These are phyloP conservation scores for Malassezia dermatis DNA, from an alignment of 1,284 basidiomycete genomes.

Conservation along the genomic window DNA sequence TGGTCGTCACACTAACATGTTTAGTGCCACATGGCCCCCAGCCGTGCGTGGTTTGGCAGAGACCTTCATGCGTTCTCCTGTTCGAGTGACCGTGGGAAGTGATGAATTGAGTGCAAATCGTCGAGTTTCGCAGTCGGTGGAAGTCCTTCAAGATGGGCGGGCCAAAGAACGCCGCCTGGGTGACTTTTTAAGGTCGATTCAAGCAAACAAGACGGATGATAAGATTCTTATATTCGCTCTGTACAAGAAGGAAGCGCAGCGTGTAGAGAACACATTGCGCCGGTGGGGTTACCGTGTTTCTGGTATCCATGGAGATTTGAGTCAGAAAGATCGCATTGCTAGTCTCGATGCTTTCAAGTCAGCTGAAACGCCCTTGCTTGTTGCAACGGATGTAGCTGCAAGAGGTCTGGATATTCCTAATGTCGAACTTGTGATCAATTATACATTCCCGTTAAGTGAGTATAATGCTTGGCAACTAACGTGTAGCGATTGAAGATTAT, in stretches of 20 bases:
- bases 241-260: conserved; percentile 78
- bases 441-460: conserved; percentile 83
- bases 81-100: conserved; percentile 85
- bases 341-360: conserved; percentile 81
- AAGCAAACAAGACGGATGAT: conserved; percentile 51
- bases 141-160: conserved; percentile 77
- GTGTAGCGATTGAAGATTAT: conserved; percentile 56
- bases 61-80: conserved; percentile 74
- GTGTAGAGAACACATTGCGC: conserved; percentile 71
- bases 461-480: neutral
- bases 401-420: conserved; percentile 94
- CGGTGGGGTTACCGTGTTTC: conserved; percentile 74
- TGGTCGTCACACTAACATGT: conserved; percentile 50
- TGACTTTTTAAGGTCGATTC: conserved; percentile 40
- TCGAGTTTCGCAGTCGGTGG: conserved; percentile 66
- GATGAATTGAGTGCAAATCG: conserved; percentile 92
- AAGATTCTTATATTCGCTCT: conserved; percentile 87
- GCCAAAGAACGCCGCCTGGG: conserved; percentile 65
- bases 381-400: conserved; percentile 95
- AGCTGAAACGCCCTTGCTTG: conserved; percentile 70
- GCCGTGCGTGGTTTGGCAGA: conserved; percentile 84
- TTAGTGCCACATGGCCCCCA: conserved; percentile 97
- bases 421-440: conserved; percentile 62
- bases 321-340: conserved; percentile 73
- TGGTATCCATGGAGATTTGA: conserved; percentile 83